Conservation (phyloP, 140 eudicot species). For the Cichorium intybus region DNA sequence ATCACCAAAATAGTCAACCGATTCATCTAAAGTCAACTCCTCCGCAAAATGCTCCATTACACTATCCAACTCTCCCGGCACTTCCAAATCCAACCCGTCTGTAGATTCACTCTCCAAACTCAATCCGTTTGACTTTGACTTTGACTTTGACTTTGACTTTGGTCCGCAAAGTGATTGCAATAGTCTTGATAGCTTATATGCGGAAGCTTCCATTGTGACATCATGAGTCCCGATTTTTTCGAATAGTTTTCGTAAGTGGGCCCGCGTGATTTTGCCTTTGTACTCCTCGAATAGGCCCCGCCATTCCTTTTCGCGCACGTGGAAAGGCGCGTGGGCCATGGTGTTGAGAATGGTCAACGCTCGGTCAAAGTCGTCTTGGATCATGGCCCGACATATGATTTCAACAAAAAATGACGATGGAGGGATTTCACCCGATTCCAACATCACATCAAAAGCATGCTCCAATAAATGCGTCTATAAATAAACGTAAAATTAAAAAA, state of each 20-base stretch:
- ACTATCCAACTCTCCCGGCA: slow-evolving; percentile 4
- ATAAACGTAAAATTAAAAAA: slow-evolving; percentile 17
- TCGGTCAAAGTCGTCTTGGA: slow-evolving; percentile 47
- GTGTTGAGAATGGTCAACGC: slow-evolving; percentile 57
- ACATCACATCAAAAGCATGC: slow-evolving; percentile 73
- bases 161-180: slow-evolving; percentile 58
- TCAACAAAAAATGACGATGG: slow-evolving; percentile 59
- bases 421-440: slow-evolving; percentile 90
- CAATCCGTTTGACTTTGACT: slow-evolving; percentile 5
- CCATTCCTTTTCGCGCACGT: slow-evolving; percentile 69
- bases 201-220: slow-evolving; percentile 54
- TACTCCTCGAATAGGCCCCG: slow-evolving; percentile 53
- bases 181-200: slow-evolving; percentile 48
- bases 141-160: slow-evolving; percentile 14
- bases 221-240: slow-evolving; percentile 35
- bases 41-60: slow-evolving; percentile 37
- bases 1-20: slow-evolving; percentile 20
- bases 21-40: slow-evolving; percentile 30
- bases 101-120: neutral
- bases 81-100: slow-evolving; percentile 9
- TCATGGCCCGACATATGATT: slow-evolving; percentile 61
- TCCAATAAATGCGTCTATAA: slow-evolving; percentile 75
- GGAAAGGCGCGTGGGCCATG: slow-evolving; percentile 76
- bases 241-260: slow-evolving; percentile 36
- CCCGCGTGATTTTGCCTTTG: slow-evolving; percentile 44